Conservation (phyloP, 2,329 filamentous ascomycete genomes). For the Aciculosporium take region DNA sequence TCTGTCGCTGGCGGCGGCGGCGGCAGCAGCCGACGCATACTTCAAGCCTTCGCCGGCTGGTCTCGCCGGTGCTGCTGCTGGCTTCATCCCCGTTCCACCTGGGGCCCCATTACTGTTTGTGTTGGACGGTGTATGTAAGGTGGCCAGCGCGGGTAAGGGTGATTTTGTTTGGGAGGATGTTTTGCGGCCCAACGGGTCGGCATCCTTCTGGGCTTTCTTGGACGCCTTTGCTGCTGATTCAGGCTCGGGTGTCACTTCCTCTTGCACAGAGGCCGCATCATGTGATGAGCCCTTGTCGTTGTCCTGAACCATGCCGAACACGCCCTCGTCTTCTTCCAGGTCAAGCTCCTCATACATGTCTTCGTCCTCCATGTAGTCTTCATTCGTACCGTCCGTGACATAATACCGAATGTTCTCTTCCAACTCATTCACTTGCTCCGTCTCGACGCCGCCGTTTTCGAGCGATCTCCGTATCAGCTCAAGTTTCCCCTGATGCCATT, state of each 20-base stretch:
- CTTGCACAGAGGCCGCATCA: constrained; percentile 82
- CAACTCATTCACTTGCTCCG: constrained; percentile 72
- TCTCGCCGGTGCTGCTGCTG: constrained; percentile 71
- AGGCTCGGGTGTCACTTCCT: constrained; percentile 52
- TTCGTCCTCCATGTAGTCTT: constrained; percentile 89
- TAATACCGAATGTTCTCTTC: constrained; percentile 94
- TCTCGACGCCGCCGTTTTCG: constrained; percentile 83
- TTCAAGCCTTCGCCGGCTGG: constrained; percentile 83
- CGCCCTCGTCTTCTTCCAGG: constrained; percentile 80
- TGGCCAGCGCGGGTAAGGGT: constrained; percentile 81
- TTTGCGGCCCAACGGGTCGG: constrained; percentile 44
- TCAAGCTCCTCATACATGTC: constrained; percentile 89
- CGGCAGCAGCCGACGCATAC: constrained; percentile 90
- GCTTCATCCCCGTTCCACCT: constrained; percentile 65
- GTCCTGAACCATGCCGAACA: constrained; percentile 67
- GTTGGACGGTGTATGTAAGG: constrained; percentile 61
- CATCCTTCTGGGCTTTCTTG: constrained; percentile 48
- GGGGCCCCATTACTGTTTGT: constrained; percentile 43
- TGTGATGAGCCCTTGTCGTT: constrained; percentile 87
- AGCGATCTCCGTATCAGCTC: constrained; percentile 80
- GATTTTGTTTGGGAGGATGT: constrained; percentile 89
- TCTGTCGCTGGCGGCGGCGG: constrained; percentile 74
- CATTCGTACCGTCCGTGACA: constrained; percentile 74
- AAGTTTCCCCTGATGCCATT: constrained; percentile 88
- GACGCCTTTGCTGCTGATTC: constrained; percentile 30